Conservation (phyloP, 2,329 filamentous ascomycete species). For the Alternaria dauci region DNA sequence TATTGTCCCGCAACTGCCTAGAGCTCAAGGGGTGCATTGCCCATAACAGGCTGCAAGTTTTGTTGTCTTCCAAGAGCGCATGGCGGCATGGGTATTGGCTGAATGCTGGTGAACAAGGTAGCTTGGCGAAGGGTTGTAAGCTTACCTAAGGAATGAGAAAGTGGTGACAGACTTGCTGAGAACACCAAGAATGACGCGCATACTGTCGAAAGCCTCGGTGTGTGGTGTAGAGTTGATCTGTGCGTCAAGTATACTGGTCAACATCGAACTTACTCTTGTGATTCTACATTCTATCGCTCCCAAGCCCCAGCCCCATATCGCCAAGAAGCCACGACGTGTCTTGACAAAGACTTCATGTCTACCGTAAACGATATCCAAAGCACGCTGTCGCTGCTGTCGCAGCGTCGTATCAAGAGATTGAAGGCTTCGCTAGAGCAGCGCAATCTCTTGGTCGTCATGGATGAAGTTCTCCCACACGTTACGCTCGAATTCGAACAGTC, state of each 20-base stretch:
- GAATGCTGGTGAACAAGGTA: not conserved
- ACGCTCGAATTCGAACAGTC: not conserved
- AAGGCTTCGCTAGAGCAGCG: not conserved
- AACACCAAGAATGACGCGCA: not conserved
- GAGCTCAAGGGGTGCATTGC: not conserved
- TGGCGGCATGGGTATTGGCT: too few relatives aligned
- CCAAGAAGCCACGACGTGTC: not conserved
- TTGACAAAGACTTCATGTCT: not conserved
- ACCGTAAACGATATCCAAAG: not conserved
- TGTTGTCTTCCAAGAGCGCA: not conserved
- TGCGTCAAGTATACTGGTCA: not conserved
- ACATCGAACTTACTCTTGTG: not conserved
- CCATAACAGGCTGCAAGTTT: not conserved
- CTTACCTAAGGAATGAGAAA: too few relatives aligned
- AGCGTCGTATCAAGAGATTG: constrained; percentile 1
- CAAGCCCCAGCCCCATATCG: not conserved
- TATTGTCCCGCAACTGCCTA: not conserved
- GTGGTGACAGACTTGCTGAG: not conserved
- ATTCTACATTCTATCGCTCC: not conserved
- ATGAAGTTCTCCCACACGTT: not conserved
- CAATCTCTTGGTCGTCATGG: not conserved
- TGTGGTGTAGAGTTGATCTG: not conserved
- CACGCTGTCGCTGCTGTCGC: not conserved
- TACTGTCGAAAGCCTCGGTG: not conserved
- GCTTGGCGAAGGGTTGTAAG: not conserved